A percentile compares a stretch with the other conserved stretches of the same genome.
phyloP scores from a whole-genome alignment of 169 alveolate species.

The Condylostoma magnum region DNA sequence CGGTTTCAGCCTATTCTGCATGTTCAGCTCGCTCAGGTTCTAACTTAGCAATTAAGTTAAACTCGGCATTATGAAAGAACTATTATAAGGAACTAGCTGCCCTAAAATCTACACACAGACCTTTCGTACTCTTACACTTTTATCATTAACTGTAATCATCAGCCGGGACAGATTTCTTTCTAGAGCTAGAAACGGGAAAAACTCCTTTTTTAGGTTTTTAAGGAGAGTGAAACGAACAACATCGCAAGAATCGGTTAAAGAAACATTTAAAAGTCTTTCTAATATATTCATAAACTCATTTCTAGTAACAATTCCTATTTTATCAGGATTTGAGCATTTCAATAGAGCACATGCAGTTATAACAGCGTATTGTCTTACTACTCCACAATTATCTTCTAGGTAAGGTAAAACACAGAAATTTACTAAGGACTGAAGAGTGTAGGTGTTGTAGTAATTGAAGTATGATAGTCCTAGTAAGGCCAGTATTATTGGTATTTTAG shows the following conservation, averaged over 20 bases:
- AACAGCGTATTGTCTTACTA: slow-evolving; percentile 19
- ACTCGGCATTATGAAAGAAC: slow-evolving; percentile 30
- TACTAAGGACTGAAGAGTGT: neutral
- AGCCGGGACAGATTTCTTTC: slow-evolving; percentile 22
- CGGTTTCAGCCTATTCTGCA: slow-evolving; percentile 16
- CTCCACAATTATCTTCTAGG: slow-evolving; percentile 7
- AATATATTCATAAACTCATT: slow-evolving; percentile 23
- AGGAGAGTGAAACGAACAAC: slow-evolving; percentile 20
- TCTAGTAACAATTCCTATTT: neutral
- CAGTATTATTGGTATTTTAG: slow-evolving; percentile 4
- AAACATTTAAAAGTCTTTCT: slow-evolving; percentile 22
- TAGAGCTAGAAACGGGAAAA: slow-evolving; percentile 15
- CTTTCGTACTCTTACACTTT: slow-evolving; percentile 17
- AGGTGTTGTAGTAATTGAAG: slow-evolving; percentile 15
- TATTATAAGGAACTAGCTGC: slow-evolving; percentile 23
- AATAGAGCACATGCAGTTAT: slow-evolving; percentile 12
- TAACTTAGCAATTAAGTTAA: slow-evolving; percentile 26
- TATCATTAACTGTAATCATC: slow-evolving; percentile 29
- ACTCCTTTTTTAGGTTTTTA: slow-evolving; percentile 24
- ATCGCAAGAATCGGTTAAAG: slow-evolving; percentile 22
- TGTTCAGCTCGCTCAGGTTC: slow-evolving; percentile 15
- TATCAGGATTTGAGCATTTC: neutral
- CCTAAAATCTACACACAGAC: slow-evolving; percentile 29
- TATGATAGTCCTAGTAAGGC: slow-evolving; percentile 18
- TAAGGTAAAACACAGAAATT: slow-evolving; percentile 1